Percentiles rank a stretch among this genome's conserved stretches.
These are phyloP conservation scores for Leonotis leonurus DNA, from an alignment of 257 asterid genomes.

Conservation along the genomic window DNA sequence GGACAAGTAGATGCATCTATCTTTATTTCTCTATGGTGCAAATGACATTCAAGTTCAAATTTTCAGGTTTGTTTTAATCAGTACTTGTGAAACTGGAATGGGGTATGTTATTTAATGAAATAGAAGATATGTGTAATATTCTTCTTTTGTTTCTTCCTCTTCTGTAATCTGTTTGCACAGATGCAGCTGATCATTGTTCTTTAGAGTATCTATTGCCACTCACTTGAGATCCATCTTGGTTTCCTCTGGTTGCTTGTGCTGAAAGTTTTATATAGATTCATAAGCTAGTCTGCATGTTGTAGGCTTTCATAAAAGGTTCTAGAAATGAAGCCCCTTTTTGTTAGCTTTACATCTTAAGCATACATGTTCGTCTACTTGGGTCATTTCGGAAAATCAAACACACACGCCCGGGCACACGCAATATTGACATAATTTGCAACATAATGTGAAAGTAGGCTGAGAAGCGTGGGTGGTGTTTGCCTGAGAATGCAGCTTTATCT, in stretches of 20 bases:
- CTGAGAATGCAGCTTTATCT: not conserved
- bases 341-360: not conserved
- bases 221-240: no score
- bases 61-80: not conserved
- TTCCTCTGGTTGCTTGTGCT: no score
- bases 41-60: not conserved
- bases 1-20: no score
- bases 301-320: not conserved
- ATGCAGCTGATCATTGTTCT: not conserved
- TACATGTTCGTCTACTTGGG: not conserved
- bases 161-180: not conserved
- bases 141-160: slow-evolving; percentile 3
- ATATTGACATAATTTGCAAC: not conserved
- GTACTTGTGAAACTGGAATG: not conserved
- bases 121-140: not conserved
- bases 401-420: no score
- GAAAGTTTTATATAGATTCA: not conserved
- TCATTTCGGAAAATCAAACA: not conserved
- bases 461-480: not conserved
- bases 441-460: not conserved
- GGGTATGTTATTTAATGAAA: not conserved
- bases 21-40: not conserved
- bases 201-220: not conserved
- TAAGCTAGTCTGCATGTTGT: not conserved
- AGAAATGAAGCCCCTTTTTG: not conserved